Evolutionary conservation across 2,329 filamentous ascomycete genomes (phyloP).

Genomic region (Neurospora sp.): DNA sequence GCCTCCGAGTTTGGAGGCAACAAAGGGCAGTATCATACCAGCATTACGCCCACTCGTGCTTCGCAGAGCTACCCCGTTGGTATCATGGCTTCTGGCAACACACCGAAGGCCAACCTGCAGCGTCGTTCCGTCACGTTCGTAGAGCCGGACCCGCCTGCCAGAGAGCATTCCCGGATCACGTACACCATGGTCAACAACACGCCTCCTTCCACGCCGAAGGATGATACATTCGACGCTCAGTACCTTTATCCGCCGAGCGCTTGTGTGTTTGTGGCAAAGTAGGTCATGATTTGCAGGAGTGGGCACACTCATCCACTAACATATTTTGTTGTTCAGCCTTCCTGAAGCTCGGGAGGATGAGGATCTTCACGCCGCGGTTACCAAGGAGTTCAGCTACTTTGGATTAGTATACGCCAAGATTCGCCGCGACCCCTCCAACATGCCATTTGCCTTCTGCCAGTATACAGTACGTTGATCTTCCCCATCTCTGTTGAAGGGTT

Average conservation of each 20-base stretch:
- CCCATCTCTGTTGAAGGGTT: background rate
- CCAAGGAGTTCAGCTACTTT: conserved; percentile 39
- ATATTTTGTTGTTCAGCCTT: conserved; percentile 31
- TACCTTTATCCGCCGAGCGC: conserved; percentile 41
- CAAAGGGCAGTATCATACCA: background rate
- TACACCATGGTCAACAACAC: background rate
- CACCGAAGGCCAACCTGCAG: background rate
- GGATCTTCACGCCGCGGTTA: conserved; percentile 42
- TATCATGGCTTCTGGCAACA: background rate
- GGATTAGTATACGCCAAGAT: conserved; percentile 55
- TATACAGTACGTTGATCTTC: conserved; percentile 39
- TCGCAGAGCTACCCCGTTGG: background rate
- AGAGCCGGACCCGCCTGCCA: background rate
- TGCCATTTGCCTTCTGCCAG: conserved; percentile 57
- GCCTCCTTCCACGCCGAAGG: background rate
- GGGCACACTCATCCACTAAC: conserved; percentile 9
- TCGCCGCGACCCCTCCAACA: conserved; percentile 43
- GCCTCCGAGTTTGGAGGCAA: background rate
- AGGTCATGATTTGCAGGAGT: conserved; percentile 22
- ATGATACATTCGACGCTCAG: conserved; percentile 35
- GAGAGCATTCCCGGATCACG: background rate
- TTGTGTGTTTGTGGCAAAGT: conserved; percentile 60
- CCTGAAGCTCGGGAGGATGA: conserved; percentile 38
- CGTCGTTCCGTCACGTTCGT: background rate
- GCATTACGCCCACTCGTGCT: background rate